These are phyloP conservation scores for Aristolochia californica DNA, from an alignment of 164 flowering plant species.

Conservation along the genomic window DNA sequence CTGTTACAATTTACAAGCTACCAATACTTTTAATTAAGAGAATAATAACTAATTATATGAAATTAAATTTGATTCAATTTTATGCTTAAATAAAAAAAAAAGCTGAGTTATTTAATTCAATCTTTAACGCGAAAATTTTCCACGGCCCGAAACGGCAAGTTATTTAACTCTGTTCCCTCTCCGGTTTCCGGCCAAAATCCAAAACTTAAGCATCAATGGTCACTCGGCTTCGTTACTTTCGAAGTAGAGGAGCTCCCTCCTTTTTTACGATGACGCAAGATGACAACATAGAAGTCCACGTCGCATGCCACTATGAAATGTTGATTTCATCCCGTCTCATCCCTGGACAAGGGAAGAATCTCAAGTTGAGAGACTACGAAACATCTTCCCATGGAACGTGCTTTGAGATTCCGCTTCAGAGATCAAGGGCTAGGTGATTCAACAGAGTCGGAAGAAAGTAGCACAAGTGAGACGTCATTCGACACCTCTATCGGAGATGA, in stretches of 20 bases:
- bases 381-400: constrained; percentile 19
- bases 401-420: constrained; percentile 40
- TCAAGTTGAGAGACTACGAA: not conserved
- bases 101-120: too few relatives aligned
- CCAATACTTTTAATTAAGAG: too few relatives aligned
- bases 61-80: too few relatives aligned
- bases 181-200: too few relatives aligned
- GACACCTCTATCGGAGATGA: constrained; percentile 17
- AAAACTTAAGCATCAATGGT: too few relatives aligned
- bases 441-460: constrained; percentile 11
- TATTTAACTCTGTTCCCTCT: too few relatives aligned
- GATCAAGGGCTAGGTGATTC: constrained; percentile 27
- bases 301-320: not conserved
- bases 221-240: not conserved
- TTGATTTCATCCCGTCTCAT: not conserved
- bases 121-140: too few relatives aligned
- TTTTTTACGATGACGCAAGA: not conserved
- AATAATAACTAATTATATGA: too few relatives aligned
- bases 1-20: too few relatives aligned
- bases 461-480: constrained; percentile 18
- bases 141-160: too few relatives aligned
- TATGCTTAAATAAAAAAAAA: too few relatives aligned
- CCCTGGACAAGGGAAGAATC: not conserved
- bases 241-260: not conserved
- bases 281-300: not conserved